Conservation (phyloP, 345 rosid genomes). For the Eucalyptus microcorys region DNA sequence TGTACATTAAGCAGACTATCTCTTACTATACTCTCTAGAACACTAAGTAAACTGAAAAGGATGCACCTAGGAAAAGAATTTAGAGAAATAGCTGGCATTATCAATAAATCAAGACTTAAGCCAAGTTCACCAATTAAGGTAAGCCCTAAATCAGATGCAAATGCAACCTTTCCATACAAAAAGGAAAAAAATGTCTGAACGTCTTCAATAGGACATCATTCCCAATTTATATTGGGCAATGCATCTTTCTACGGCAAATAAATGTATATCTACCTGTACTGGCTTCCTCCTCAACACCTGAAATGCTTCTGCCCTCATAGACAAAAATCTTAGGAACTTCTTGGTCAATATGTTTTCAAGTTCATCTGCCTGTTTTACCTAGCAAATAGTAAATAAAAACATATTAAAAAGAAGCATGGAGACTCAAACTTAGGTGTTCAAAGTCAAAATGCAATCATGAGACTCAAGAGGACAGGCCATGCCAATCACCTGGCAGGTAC, state of each 20-base stretch:
- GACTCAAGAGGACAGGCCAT: background rate
- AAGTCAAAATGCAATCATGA: background rate
- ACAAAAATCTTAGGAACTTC: constrained; percentile 89
- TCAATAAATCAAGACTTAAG: background rate
- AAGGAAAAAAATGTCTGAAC: background rate
- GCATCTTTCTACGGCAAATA: background rate
- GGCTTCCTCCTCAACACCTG: constrained; percentile 95
- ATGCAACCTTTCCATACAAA: background rate
- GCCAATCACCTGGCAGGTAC: background rate
- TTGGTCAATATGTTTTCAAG: constrained; percentile 89
- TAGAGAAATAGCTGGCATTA: background rate
- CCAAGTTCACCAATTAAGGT: background rate
- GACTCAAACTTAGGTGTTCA: background rate
- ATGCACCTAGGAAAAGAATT: background rate
- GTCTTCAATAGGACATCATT: background rate
- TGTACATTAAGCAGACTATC: background rate
- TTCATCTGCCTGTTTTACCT: constrained; percentile 98
- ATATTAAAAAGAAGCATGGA: background rate
- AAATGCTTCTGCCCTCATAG: constrained; percentile 99
- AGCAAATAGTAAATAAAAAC: background rate
- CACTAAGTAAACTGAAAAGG: background rate
- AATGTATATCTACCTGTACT: constrained; percentile 43
- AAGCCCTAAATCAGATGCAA: background rate
- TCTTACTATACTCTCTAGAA: background rate
- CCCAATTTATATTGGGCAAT: background rate